A percentile compares a stretch with the other conserved stretches of the same genome.
Conservation (phyloP, 225 moss, liverwort and hornwort genomes). For the Sphagnum tenellum region DNA sequence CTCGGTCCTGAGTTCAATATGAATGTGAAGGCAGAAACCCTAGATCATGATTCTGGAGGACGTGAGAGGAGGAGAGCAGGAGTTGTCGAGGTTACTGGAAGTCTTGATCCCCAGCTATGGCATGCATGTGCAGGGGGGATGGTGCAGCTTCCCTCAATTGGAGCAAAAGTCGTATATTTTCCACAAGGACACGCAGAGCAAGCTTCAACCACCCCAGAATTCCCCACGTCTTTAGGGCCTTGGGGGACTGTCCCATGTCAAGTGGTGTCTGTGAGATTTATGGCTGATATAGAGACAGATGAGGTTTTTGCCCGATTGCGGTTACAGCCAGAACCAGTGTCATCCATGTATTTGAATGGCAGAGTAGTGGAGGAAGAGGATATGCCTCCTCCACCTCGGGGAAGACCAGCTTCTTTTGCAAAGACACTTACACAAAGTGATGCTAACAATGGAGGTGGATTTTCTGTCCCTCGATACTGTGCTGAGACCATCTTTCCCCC, state of each 20-base stretch:
- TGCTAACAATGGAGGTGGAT: slow-evolving; percentile 96
- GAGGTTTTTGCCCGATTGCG: slow-evolving; percentile 93
- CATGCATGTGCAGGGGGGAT: slow-evolving; percentile 98
- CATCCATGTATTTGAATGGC: slow-evolving; percentile 11
- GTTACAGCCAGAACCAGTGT: slow-evolving; percentile 63
- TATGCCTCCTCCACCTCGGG: slow-evolving; percentile 60
- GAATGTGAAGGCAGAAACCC: slow-evolving; percentile 90
- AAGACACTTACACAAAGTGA: slow-evolving; percentile 98
- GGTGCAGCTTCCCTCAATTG: slow-evolving; percentile 92
- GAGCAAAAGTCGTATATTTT: slow-evolving; percentile 90
- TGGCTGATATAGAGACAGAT: slow-evolving; percentile 94
- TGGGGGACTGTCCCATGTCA: slow-evolving; percentile 67
- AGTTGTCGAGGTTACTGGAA: slow-evolving; percentile 36
- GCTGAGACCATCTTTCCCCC: slow-evolving; percentile 99
- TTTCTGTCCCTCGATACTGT: slow-evolving; percentile 94
- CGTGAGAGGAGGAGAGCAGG: slow-evolving; percentile 37
- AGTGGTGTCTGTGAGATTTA: slow-evolving; percentile 70
- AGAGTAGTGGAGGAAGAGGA: slow-evolving; percentile 35
- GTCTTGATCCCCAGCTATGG: slow-evolving; percentile 96
- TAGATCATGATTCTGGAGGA: slow-evolving; percentile 43
- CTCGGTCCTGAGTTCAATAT: slow-evolving; percentile 57
- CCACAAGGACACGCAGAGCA: slow-evolving; percentile 99
- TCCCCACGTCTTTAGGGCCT: slow-evolving; percentile 62
- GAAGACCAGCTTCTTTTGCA: slow-evolving; percentile 91
- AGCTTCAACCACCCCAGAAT: slow-evolving; percentile 89